Evolutionary conservation across 106 monocot species (phyloP).

Genomic region (Xerophyta viscosa): DNA sequence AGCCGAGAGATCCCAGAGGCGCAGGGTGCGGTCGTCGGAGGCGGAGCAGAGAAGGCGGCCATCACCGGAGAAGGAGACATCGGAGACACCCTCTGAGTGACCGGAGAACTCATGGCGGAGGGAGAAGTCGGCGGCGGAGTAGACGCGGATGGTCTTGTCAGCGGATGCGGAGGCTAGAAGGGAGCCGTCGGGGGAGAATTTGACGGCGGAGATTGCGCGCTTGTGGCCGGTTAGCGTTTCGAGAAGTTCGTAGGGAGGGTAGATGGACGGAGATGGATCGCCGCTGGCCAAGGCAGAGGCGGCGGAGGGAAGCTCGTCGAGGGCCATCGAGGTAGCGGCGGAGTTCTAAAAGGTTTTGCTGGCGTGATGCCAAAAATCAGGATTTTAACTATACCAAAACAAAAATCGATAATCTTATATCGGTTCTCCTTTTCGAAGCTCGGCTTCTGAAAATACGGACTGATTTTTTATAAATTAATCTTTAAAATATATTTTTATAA

Average conservation of each 20-base stretch:
- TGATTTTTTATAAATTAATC: too few relatives aligned
- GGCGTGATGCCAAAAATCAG: too few relatives aligned
- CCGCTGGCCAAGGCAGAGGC: not conserved
- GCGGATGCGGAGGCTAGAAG: conserved; percentile 47
- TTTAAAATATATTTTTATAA: too few relatives aligned
- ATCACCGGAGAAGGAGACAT: conserved; percentile 45
- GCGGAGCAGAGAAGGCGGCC: conserved; percentile 43
- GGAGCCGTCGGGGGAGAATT: conserved; percentile 40
- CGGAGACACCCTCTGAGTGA: conserved; percentile 41
- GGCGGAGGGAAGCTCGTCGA: not conserved
- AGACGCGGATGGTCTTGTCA: conserved; percentile 44
- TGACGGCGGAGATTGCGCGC: conserved; percentile 44
- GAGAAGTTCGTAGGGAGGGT: conserved; percentile 25
- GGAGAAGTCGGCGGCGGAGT: conserved; percentile 26
- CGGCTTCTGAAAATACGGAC: too few relatives aligned
- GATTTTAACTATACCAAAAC: too few relatives aligned
- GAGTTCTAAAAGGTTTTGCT: not conserved
- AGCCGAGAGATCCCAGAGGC: conserved; percentile 35
- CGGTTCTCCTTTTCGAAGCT: too few relatives aligned
- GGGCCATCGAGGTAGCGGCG: not conserved
- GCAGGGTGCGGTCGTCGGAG: conserved; percentile 40
- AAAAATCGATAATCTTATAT: too few relatives aligned
- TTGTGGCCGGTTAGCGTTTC: conserved; percentile 32
- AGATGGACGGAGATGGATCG: not conserved
- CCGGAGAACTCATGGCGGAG: conserved; percentile 30